Evolutionary conservation across 805 yeast genomes (phyloP), one percentile per base, ranked within the genome.

Genomic region (Ogataea thermomethanolica): DNA sequence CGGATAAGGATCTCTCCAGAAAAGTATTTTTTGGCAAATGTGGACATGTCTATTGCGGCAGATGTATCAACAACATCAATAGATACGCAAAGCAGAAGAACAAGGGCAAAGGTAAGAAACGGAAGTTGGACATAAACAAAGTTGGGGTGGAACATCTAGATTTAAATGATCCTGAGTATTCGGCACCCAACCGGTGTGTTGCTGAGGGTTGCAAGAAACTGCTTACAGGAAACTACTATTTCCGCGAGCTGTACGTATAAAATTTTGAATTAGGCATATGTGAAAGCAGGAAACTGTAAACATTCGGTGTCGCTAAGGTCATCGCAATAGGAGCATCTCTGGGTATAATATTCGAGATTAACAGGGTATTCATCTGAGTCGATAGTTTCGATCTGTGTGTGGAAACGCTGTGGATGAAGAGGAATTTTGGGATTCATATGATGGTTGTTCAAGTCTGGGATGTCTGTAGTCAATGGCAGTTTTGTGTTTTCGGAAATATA

Each of bases 1-100:
- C 67, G 0, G 95, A 85, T 53, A 53, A 65, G 13, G 81, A 74
- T 40, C 63, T 84, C 25, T 81, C 90, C 0, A 77, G 70, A 51
- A 71, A 88, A 44, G 73, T 83, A 2, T 88, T 81, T 54, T 70
- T 73, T 13, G 73, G 85, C 0, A 61, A 65, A 28, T 88, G 96
- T 66, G 96, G 96, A 0, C 96, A 88, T 64, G 74, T 80, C 0
- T 88, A 77, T 58, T 88, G 96, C 61, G 96, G 96, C 1, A 62
- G 91, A 29, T 88, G 96, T 62, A 84, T 83, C 15, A 76, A 76
- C 48, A 74, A 79, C 50, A 78, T 83, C n/a, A 73, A 73, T 12
- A 70, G 73, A 50, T 12, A 44, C 32, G 46, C 42, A 5, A 37
- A 44, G 25, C 41, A 43, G 44, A 56, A 41, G 43, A 45, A 15